Percentiles rank a stretch among this genome's conserved stretches.
These are phyloP conservation scores for Cryptosporidium bovis DNA, from an alignment of 169 alveolate genomes.

Conservation along the genomic window DNA sequence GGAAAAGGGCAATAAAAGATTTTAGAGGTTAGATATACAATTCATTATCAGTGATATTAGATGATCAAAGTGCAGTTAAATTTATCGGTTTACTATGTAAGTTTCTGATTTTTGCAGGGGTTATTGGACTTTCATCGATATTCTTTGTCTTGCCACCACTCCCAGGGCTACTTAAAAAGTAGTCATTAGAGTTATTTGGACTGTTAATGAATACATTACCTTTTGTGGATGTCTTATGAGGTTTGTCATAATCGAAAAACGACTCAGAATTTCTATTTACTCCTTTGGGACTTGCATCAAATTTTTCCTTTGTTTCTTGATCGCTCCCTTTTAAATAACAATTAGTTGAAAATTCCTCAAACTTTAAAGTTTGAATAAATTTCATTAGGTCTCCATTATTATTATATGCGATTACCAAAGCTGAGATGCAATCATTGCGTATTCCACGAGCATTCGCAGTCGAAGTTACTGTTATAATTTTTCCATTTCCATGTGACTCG, in stretches of 20 bases:
- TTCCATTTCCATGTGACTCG: slow-evolving; percentile 78
- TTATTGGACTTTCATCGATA: slow-evolving; percentile 61
- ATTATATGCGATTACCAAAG: slow-evolving; percentile 75
- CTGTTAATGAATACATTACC: background rate
- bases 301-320: slow-evolving; percentile 35
- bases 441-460: slow-evolving; percentile 80
- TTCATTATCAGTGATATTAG: no score
- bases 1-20: slow-evolving; percentile 40
- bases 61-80: slow-evolving; percentile 44
- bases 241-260: background rate
- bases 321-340: slow-evolving; percentile 6
- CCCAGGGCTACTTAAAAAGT: slow-evolving; percentile 24
- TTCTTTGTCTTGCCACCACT: slow-evolving; percentile 26
- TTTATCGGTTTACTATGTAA: slow-evolving; percentile 51
- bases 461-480: slow-evolving; percentile 78
- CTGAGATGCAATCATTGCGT: slow-evolving; percentile 79
- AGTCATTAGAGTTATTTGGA: background rate
- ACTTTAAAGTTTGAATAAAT: slow-evolving; percentile 43
- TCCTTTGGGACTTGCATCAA: background rate
- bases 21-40: no score
- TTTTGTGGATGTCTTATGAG: background rate
- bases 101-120: slow-evolving; percentile 44
- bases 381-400: slow-evolving; percentile 51
- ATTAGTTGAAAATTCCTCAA: background rate
- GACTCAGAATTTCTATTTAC: background rate